Base-by-base conservation (phyloP, 2,329 filamentous ascomycete genomes). In the Blumeriella jaapii region DNA sequence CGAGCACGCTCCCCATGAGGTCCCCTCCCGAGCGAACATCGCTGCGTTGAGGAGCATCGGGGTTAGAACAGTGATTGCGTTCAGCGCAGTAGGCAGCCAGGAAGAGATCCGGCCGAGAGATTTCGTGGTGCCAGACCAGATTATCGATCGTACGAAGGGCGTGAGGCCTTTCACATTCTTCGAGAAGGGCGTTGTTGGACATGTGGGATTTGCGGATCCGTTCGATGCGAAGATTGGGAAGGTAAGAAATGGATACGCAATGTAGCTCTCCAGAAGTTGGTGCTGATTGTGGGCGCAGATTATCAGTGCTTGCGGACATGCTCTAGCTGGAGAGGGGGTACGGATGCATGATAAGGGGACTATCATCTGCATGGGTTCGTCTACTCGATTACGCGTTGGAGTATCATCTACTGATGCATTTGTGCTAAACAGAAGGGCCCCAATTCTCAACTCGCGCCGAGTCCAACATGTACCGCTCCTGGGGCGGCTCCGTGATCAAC, bases 361-460 rank as follows among this genome's bases (percentile, higher is more conserved):
- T 2, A 63, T 96, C 41, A 69, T 98, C 51, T 94, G 87, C 65
- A 98, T 98, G 82, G 80, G 80, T 84, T 63, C 41, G 72, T 65
- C 11, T 12, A 26, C 10, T 9, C n/a, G 9, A n/a, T 15, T 11
- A n/a, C 5, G 13, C 4, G 12, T 3, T 10, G 9, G 17, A 7
- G 6, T 11, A 23, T 23, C 11, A 14, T 12, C 1, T 18, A 16
- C 31, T 43, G 37, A 43, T 19, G 24, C 28, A 25, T 8, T 6
- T n/a, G 11, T 13, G 25, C 8, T 12, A 4, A 39, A 43, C 50
- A 83, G 91, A 98, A 71, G 91, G 91, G n/a, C 91, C 91, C 13
- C 86, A 94, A 53, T 98, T 98, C 70, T 91, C 82, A 42, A 96
- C 91, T 12, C 85, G 91, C 44, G 89, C 91, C 39, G 91, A 98